Evolutionary conservation across 1,284 basidiomycete species (phyloP), one percentile per base, ranked within the genome.

Genomic region (Cryptococcus jaspeensis): DNA sequence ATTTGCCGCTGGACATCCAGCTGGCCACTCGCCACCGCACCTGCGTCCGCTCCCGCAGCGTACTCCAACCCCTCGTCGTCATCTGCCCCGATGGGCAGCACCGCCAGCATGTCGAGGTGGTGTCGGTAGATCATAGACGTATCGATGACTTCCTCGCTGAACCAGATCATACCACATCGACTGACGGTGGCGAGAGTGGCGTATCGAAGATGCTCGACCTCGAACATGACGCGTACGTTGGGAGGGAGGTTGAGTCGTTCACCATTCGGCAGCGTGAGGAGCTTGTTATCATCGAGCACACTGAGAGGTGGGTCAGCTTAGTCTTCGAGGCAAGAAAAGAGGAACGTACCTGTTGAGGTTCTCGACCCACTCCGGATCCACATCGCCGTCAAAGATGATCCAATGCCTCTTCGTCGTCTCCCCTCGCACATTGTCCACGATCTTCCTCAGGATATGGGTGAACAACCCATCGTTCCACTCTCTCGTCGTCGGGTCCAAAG

Each of bases 161-260:
- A 99, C 96, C 96, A 99, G 69, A 99, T 95, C 96, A 99, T 99
- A 76, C 96, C 96, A 75, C 96, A 99, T 55, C 96, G 94, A 84
- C 92, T 96, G 80, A 99, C 97, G 15, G 96, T 99, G 8, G 96
- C 96, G 47, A 92, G 85, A 1, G 97, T 99, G 0, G 96, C 97
- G 75, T 96, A 99, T 69, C 88, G 90, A 65, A 99, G 84, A 75
- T 95, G 92, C 77, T 99, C 97, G 55, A 99, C 97, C 76, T 99
- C 96, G 73, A 99, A 99, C 92, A 99, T 94, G 78, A 99, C 94
- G 58, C 96, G 88, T 23, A 99, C 95, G 71, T 99, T 99, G 2
- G 91, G 84, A 1, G 96, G 97, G 41, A 99, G 82, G 70, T 94
- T 98, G 61, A 99, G 86, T 67, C 96, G 93, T 76, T 99, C 96